Percentiles rank a stretch among this genome's conserved stretches.
Evolutionary conservation across 2,329 filamentous ascomycete species (phyloP).

Genomic region (Phialophora expanda): DNA sequence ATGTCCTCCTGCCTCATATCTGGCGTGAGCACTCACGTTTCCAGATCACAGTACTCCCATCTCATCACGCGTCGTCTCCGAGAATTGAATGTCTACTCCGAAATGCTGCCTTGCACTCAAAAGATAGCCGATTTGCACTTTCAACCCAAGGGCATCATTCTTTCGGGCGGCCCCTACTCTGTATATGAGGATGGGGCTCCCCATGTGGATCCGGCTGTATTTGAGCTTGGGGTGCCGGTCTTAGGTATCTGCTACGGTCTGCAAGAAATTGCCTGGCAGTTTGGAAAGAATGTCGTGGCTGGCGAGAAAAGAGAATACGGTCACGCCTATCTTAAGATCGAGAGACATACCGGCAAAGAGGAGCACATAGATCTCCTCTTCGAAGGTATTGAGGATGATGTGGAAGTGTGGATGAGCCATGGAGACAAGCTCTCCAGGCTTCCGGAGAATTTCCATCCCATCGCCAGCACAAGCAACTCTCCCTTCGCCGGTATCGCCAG

Average conservation of each 20-base stretch:
- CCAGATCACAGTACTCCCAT: conserved; percentile 70
- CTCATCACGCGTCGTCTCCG: conserved; percentile 76
- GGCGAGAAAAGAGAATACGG: conserved; percentile 74
- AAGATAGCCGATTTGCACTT: conserved; percentile 77
- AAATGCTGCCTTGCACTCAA: conserved; percentile 86
- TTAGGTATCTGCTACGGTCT: conserved; percentile 67
- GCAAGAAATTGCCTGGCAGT: conserved; percentile 76
- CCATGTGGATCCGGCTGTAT: conserved; percentile 80
- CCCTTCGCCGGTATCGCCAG: conserved; percentile 74
- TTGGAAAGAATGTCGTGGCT: conserved; percentile 69
- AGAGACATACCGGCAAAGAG: conserved; percentile 59
- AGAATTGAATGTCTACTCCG: conserved; percentile 79
- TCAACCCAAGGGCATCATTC: conserved; percentile 82
- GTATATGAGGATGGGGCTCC: conserved; percentile 80
- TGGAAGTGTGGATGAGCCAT: conserved; percentile 86
- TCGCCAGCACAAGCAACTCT: conserved; percentile 77
- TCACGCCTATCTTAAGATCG: conserved; percentile 68
- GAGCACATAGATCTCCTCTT: conserved; percentile 79
- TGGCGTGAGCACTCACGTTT: conserved; percentile 16
- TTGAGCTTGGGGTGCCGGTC: conserved; percentile 72
- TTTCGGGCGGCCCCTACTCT: conserved; percentile 74
- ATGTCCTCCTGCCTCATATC: conserved; percentile 7
- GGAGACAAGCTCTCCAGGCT: conserved; percentile 80
- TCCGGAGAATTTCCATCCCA: conserved; percentile 72
- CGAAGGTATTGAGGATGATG: conserved; percentile 70